Evolutionary conservation across 352 stramenopile species (phyloP), one percentile per base, ranked within the genome.

Genomic region (Blastocystis sp.): DNA sequence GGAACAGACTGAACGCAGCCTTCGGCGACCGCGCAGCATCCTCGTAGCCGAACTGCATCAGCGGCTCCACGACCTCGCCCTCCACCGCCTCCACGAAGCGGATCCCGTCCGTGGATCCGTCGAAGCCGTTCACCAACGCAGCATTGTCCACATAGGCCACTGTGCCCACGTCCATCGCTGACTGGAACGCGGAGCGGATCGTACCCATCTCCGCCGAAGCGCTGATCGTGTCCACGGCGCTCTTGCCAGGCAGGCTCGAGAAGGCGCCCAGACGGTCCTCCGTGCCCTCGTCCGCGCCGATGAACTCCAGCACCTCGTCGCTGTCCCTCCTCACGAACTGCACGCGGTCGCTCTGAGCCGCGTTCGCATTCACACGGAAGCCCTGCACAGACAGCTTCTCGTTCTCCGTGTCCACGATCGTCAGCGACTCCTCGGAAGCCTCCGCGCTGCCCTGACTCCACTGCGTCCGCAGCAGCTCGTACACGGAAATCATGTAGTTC

Each of bases 31-130:
- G 47, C 11, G 73, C 73, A n/a, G 68, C 64, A 15, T 84, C 73
- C 50, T 84, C 73, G 37, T 84, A 66, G 20, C 73, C 73, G 73
- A 84, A 84, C 73, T 84, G 59, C 43, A 68, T 53, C n/a, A 29
- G 18, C 2, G 73, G 73, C 29, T 64, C 29, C 66, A 77, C 37
- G 26, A 69, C 50, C 8, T 68, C 45, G 20, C 8, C 26, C 45
- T 43, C 54, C 15, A 18, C n/a, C 11, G 11, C 15, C 20, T 84
- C 73, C 18, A 84, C 5, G 50, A 84, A 84, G 29, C 53, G 47
- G 3, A 84, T 50, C 6, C 37, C 50, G 23, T 84, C 18, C 5
- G 73, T 84, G n/a, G 73, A 63, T 9, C n/a, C 56, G 41, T 68
- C 73, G n/a, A 84, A 53, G 1, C 73, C 73, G 5, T 69, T 55